Conservation (phyloP, 2,329 filamentous ascomycete species). For the Ascochyta viciae-villosae region DNA sequence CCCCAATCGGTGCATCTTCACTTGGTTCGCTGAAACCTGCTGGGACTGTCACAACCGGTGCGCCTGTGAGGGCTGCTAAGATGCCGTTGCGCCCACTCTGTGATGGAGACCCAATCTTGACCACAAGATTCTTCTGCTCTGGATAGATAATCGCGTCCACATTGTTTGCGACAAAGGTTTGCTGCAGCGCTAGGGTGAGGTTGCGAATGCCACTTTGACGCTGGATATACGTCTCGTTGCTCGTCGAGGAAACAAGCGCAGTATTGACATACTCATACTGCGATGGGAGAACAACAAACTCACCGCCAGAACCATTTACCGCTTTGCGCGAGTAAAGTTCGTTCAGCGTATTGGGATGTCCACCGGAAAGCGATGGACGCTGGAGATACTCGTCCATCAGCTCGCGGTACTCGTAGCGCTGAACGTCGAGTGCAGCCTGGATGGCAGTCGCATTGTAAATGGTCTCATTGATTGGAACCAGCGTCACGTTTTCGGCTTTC, state of each 20-base stretch:
- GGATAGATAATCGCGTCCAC: constrained; percentile 70
- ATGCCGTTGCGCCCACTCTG: constrained; percentile 68
- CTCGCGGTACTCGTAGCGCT: constrained; percentile 67
- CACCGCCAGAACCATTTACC: constrained; percentile 42
- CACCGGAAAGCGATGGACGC: constrained; percentile 51
- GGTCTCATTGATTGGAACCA: constrained; percentile 59
- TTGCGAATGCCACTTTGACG: constrained; percentile 59
- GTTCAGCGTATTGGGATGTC: constrained; percentile 55
- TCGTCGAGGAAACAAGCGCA: constrained; percentile 60
- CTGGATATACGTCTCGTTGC: constrained; percentile 58
- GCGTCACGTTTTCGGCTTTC: constrained; percentile 54
- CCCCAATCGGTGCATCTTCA: constrained; percentile 60
- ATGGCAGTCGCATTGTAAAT: constrained; percentile 63
- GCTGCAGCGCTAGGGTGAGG: constrained; percentile 59
- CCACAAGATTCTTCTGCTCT: constrained; percentile 69
- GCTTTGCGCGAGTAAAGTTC: constrained; percentile 57
- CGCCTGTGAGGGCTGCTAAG: constrained; percentile 61
- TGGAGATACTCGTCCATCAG: constrained; percentile 64
- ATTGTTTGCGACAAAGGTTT: constrained; percentile 57
- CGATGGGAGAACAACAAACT: constrained; percentile 66
- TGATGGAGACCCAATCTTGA: constrained; percentile 62
- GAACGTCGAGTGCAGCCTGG: constrained; percentile 61
- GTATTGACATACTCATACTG: constrained; percentile 64
- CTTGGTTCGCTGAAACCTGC: constrained; percentile 60
- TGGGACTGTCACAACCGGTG: constrained; percentile 62